Evolutionary conservation across 306 rosid genomes (phyloP), one percentile per base, ranked within the genome.

Genomic region (Gleditsia sinensis): DNA sequence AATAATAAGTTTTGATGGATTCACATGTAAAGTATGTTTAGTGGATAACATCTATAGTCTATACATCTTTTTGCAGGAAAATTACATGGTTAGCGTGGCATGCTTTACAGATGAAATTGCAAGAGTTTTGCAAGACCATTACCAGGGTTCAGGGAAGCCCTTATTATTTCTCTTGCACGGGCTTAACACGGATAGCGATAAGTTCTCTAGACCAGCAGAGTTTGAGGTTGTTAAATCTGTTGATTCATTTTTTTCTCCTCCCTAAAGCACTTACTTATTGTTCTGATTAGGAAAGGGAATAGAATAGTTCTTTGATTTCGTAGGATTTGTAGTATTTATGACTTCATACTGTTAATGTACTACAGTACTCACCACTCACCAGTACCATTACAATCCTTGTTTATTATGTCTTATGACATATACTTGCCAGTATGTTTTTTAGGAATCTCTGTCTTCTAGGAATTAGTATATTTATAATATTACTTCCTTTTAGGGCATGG

Each of bases 131-230:
- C 88, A 81, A 46, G 83, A 88, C 46, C 76, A 56, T 42, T 88
- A 60, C 80, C 84, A 63, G 75, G 88, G 85, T 50, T 65, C 79
- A 11, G 84, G 84, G 72, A 86, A 81, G 67, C 94, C 98, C 3
- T 67, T 85, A 14, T 78, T 93, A 77, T 89, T 82, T 85, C 97
- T 93, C 60, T 83, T 93, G 86, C 88, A 85, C 51, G 98, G 98
- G 34, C 83, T 89, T 65, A 91, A 91, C 80, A 88, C 98, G 0
- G 97, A 93, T 36, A 93, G 98, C 74, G 73, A 82, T 70, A 86
- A 83, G 34, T 89, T 69, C 68, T 78, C 96, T 25, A 81, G 53
- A 68, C 97, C 97, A 0, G 93, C 96, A 0, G 83, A 91, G 28
- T 93, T 93, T 88, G 69, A 91, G 98, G 98, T 93, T 77, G 67